Evolutionary conservation across 257 asterid genomes (phyloP).

Genomic region (Penstemon eatonii): DNA sequence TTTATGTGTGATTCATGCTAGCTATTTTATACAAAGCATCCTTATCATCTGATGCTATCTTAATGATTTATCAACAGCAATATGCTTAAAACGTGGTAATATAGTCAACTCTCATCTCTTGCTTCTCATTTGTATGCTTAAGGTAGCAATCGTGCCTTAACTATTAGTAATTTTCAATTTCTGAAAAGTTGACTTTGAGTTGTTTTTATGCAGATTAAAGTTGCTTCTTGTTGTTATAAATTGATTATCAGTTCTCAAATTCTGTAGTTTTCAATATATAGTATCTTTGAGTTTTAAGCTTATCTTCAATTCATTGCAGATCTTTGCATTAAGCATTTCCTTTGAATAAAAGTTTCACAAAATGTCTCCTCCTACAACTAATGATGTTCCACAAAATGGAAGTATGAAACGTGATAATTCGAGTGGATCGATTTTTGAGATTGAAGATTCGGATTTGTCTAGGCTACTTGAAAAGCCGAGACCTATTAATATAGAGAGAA

Average conservation of each 20-base stretch:
- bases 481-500: conserved; percentile 64
- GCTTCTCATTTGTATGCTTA: conserved; percentile 18
- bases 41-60: background rate
- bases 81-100: background rate
- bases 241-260: background rate
- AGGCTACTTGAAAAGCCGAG: conserved; percentile 64
- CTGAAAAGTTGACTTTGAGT: conserved; percentile 34
- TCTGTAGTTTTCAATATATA: background rate
- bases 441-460: conserved; percentile 61
- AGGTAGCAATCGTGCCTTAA: background rate
- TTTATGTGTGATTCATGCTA: conserved; percentile 30
- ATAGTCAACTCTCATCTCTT: background rate
- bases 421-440: conserved; percentile 65
- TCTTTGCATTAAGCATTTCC: conserved; percentile 17
- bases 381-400: conserved; percentile 55
- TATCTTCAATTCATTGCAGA: conserved; percentile 29
- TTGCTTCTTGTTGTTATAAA: conserved; percentile 23
- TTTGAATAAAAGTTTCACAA: conserved; percentile 6
- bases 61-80: background rate
- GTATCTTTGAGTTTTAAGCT: background rate
- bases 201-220: conserved; percentile 20
- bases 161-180: conserved; percentile 1
- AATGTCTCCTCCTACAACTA: conserved; percentile 49
- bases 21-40: background rate
- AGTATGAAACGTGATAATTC: conserved; percentile 44